Evolutionary conservation across 1,284 basidiomycete genomes (phyloP), one percentile per base, ranked within the genome.

Genomic region (Phaffia rhodozyma): DNA sequence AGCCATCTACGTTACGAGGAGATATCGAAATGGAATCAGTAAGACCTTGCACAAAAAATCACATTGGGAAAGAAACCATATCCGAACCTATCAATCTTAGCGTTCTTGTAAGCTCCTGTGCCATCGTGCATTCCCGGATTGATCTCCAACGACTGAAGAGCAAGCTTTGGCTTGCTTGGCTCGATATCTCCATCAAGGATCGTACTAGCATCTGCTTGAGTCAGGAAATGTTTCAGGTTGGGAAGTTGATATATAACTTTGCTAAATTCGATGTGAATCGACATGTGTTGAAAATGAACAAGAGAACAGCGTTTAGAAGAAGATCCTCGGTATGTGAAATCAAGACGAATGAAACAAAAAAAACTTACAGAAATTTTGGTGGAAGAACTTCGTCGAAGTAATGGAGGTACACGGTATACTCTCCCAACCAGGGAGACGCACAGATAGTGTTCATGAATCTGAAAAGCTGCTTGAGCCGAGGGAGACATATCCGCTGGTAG

Each of bases 221-320:
- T 32, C 23, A 63, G 57, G 21, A 63, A 63, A 48, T 63, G 62
- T 27, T 47, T 50, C 2, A 63, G 38, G 43, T 59, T 60, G 20
- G 62, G 57, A 9, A 63, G 49, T 5, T n/a, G 23, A 52, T 63
- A 63, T 16, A 63, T 53, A 9, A 59, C 20, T 13, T 49, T 5
- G 47, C 55, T 34, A 50, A 57, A 62, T n/a, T 21, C 21, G 18
- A 32, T 4, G 1, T 43, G 55, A 49, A 62, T 29, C n/a, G 20
- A 13, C 18, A 43, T 50, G 21, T 32, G 51, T 52, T 43, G 59
- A 59, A 55, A n/a, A 63, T 53, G 52, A 59, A 63, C 0, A 48
- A 7, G 21, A 21, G 5, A 30, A 9, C 38, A 18, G 50, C 2
- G 18, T 27, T 30, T 32, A 62, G 55, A 6, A 5, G 20, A 13